A percentile compares a stretch with the other conserved stretches of the same genome.
Conservation (phyloP, 1,284 basidiomycete species). For the Bondarzewia mesenterica region DNA sequence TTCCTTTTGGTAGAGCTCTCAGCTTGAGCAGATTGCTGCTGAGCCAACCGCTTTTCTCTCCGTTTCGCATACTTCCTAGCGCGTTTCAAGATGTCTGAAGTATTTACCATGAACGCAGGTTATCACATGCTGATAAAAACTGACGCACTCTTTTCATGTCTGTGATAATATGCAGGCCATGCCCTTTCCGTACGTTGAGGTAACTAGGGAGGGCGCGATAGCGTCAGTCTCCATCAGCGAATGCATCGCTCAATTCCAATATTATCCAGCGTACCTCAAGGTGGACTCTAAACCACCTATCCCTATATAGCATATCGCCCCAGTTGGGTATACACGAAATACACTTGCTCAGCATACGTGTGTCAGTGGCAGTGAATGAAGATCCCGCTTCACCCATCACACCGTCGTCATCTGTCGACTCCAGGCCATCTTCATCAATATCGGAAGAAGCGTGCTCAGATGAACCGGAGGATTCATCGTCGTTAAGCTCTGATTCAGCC, state of each 20-base stretch:
- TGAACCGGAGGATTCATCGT: conserved; percentile 7
- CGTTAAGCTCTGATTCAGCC: conserved; percentile 12
- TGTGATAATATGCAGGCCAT: conserved; percentile 35
- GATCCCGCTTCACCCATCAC: conserved; percentile 43
- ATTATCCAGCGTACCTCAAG: too few relatives aligned
- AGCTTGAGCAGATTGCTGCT: too few relatives aligned
- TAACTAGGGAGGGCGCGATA: conserved; percentile 34
- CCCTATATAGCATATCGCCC: conserved; percentile 29
- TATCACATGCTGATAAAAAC: too few relatives aligned
- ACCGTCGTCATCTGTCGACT: conserved; percentile 27
- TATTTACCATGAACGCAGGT: too few relatives aligned
- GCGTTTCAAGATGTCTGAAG: not conserved
- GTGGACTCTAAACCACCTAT: too few relatives aligned
- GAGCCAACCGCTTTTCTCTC: not conserved
- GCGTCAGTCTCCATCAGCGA: too few relatives aligned
- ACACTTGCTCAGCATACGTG: conserved; percentile 47
- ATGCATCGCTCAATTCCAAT: too few relatives aligned
- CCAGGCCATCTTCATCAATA: not conserved
- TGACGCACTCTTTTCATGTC: not conserved
- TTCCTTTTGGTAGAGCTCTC: too few relatives aligned
- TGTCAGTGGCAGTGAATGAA: conserved; percentile 47
- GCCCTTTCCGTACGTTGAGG: conserved; percentile 45
- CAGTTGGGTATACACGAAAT: conserved; percentile 38
- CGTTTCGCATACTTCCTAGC: not conserved
- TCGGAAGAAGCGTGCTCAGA: conserved; percentile 18